phyloP scores from a whole-genome alignment of 306 rosid species.

The Cucumis cinereus region DNA sequence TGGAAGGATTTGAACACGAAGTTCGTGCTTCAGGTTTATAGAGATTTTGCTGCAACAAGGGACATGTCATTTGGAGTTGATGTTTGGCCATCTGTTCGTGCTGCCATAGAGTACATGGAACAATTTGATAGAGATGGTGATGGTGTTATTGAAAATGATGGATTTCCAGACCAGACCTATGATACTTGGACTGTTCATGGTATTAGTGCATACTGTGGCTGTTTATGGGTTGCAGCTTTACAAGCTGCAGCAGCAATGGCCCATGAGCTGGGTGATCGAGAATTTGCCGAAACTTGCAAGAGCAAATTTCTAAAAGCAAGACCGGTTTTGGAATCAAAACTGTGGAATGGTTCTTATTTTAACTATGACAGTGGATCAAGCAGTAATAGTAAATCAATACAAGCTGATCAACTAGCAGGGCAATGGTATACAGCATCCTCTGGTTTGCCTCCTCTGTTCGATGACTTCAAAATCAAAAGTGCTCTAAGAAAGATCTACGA shows the following conservation, averaged over 20 bases:
- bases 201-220: slow-evolving; percentile 87
- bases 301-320: slow-evolving; percentile 75
- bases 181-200: slow-evolving; percentile 99
- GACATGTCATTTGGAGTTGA: slow-evolving; percentile 93
- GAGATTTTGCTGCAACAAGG: slow-evolving; percentile 85
- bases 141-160: slow-evolving; percentile 88
- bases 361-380: slow-evolving; percentile 92
- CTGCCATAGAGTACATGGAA: slow-evolving; percentile 91
- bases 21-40: slow-evolving; percentile 83
- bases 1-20: slow-evolving; percentile 99
- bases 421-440: slow-evolving; percentile 98
- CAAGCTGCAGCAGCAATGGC: slow-evolving; percentile 99
- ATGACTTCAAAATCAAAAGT: slow-evolving; percentile 60
- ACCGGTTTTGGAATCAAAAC: slow-evolving; percentile 65
- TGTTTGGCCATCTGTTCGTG: slow-evolving; percentile 97
- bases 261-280: slow-evolving; percentile 54
- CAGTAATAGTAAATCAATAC: slow-evolving; percentile 83
- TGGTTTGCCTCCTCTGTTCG: slow-evolving; percentile 75
- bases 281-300: slow-evolving; percentile 82
- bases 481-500: slow-evolving; percentile 68
- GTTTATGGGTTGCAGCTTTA: slow-evolving; percentile 95
- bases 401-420: slow-evolving; percentile 96
- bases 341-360: slow-evolving; percentile 97
- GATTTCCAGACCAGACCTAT: slow-evolving; percentile 96
- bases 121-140: slow-evolving; percentile 85